phyloP scores from a whole-genome alignment of 306 rosid species.

The Ammopiptanthus mongolicus region DNA sequence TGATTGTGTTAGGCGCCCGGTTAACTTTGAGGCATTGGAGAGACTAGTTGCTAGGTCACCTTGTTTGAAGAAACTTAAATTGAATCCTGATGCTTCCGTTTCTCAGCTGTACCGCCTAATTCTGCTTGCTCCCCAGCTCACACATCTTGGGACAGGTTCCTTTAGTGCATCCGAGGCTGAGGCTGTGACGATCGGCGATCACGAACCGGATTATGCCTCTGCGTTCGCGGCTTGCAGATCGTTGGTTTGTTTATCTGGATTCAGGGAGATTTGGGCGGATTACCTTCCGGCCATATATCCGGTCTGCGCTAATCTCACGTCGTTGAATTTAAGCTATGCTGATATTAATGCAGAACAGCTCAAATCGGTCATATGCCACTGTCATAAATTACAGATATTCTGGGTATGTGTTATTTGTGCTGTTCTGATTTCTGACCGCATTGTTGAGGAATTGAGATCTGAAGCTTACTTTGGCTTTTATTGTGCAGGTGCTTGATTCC shows the following conservation, averaged over 20 bases:
- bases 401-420: conserved; percentile 53
- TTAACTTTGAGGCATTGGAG: conserved; percentile 81
- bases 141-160: conserved; percentile 77
- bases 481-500: conserved; percentile 73
- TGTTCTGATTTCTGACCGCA: background rate
- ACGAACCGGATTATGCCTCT: conserved; percentile 55
- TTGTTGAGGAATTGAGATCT: background rate
- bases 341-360: conserved; percentile 53
- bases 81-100: conserved; percentile 55
- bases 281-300: conserved; percentile 60
- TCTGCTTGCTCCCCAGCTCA: conserved; percentile 74
- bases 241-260: conserved; percentile 82
- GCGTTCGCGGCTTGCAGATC: conserved; percentile 75
- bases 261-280: conserved; percentile 54
- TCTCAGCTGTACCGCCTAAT: conserved; percentile 50
- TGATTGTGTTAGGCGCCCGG: conserved; percentile 56
- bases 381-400: conserved; percentile 67
- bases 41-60: conserved; percentile 76
- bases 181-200: conserved; percentile 32
- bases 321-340: conserved; percentile 78
- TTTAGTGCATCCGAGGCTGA: conserved; percentile 49
- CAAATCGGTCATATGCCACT: conserved; percentile 52
- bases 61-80: conserved; percentile 59
- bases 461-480: conserved; percentile 21
- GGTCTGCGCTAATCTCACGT: conserved; percentile 60